phyloP scores from a whole-genome alignment of 768 basidiomycete species.

The Suillus variegatus region DNA sequence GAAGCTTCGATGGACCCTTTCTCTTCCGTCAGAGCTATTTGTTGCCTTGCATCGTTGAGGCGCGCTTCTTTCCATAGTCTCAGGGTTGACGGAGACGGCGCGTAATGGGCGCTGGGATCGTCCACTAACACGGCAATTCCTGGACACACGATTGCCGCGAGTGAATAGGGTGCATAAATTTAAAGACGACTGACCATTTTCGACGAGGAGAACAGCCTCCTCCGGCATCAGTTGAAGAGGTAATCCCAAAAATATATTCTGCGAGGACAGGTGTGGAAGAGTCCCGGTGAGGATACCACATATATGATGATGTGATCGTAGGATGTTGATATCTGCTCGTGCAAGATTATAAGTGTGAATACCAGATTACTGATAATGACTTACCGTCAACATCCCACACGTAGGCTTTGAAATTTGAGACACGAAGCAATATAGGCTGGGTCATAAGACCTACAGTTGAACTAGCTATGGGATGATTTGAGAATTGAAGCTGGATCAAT shows the following conservation, averaged over 20 bases:
- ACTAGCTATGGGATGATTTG: too few species aligned
- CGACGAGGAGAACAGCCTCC: slow-evolving; percentile 85
- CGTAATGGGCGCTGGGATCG: slow-evolving; percentile 58
- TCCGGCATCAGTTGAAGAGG: slow-evolving; percentile 89
- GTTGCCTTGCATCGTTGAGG: slow-evolving; percentile 45
- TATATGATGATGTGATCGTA: slow-evolving; percentile 80
- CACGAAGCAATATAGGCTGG: slow-evolving; percentile 55
- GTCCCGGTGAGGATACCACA: slow-evolving; percentile 90
- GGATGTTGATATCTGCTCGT: slow-evolving; percentile 67
- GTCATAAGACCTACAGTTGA: not conserved
- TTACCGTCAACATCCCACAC: slow-evolving; percentile 89
- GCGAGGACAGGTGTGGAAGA: slow-evolving; percentile 91
- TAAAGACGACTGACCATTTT: slow-evolving; percentile 57
- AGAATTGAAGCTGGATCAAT: not conserved
- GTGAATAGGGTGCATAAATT: not conserved
- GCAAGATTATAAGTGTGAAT: slow-evolving; percentile 5
- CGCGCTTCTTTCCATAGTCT: slow-evolving; percentile 55
- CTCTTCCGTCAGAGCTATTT: slow-evolving; percentile 49
- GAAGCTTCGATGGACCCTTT: slow-evolving; percentile 50
- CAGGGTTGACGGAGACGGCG: slow-evolving; percentile 50
- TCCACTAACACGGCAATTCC: slow-evolving; percentile 79
- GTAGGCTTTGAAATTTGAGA: slow-evolving; percentile 79
- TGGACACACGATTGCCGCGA: slow-evolving; percentile 29
- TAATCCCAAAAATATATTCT: slow-evolving; percentile 95
- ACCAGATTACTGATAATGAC: slow-evolving; percentile 11